These are phyloP conservation scores for Camillea tinctor DNA, from an alignment of 2,329 filamentous ascomycete species.

Conservation along the genomic window DNA sequence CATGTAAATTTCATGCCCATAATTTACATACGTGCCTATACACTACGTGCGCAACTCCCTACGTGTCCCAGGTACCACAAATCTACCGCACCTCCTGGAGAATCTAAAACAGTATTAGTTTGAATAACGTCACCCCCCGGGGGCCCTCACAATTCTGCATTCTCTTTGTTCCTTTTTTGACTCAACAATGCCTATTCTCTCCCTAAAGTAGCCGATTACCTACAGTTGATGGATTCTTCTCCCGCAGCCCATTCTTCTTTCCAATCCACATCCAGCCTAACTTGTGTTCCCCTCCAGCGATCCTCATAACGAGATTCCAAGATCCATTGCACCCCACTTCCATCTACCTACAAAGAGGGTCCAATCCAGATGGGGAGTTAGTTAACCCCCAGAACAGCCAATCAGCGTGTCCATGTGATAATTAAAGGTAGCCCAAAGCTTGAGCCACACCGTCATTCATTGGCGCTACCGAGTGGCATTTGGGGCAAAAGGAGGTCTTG, in stretches of 20 bases:
- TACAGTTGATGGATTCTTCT: no score
- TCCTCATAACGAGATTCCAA: constrained; percentile 6
- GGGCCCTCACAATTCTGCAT: neutral
- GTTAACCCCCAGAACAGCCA: neutral
- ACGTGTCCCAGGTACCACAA: neutral
- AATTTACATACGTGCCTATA: neutral
- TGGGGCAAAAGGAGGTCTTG: neutral
- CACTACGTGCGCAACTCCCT: neutral
- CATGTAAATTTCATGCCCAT: neutral
- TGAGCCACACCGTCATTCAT: constrained; percentile 4
- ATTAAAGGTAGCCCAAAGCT: constrained; percentile 4
- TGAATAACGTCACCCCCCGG: neutral
- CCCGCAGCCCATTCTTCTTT: neutral
- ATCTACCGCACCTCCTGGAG: neutral
- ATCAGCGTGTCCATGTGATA: neutral
- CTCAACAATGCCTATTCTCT: neutral
- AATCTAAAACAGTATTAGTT: neutral
- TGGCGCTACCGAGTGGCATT: neutral
- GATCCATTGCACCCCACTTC: neutral
- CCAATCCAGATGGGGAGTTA: neutral
- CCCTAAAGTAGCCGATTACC: no score
- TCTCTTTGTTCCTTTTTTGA: neutral
- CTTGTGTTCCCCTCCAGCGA: constrained; percentile 1
- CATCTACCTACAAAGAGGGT: neutral
- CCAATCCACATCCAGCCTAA: neutral